These are phyloP conservation scores for Ceratocystis albifundus DNA, from an alignment of 2,329 filamentous ascomycete genomes.

Conservation along the genomic window DNA sequence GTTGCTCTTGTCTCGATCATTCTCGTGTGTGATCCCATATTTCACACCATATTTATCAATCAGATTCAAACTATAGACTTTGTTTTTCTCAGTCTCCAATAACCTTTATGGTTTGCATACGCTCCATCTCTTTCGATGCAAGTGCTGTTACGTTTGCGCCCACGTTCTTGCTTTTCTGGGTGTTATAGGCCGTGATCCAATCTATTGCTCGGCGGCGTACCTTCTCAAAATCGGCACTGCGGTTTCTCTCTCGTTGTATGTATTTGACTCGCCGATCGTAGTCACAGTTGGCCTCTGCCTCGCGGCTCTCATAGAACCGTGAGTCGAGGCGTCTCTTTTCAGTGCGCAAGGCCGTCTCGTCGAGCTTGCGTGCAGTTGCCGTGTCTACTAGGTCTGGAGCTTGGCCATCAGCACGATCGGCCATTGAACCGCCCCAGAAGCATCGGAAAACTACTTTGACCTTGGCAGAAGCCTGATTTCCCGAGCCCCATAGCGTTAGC, in stretches of 20 bases:
- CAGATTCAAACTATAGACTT: background rate
- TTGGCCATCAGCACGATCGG: constrained; percentile 10
- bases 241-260: constrained; percentile 38
- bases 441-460: constrained; percentile 42
- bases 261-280: constrained; percentile 33
- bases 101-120: constrained; percentile 18
- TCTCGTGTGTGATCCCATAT: too few species aligned
- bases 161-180: constrained; percentile 7
- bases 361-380: constrained; percentile 36
- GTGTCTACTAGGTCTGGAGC: constrained; percentile 28
- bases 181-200: constrained; percentile 28
- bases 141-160: background rate
- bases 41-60: too few species aligned
- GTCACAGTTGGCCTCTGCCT: constrained; percentile 38
- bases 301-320: constrained; percentile 33
- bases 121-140: constrained; percentile 14
- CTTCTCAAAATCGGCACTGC: constrained; percentile 40
- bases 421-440: constrained; percentile 45
- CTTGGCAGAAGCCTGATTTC: constrained; percentile 34
- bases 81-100: background rate
- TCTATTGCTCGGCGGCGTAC: constrained; percentile 38
- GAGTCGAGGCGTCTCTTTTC: constrained; percentile 36
- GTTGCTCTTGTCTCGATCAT: background rate
- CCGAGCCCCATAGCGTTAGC: constrained; percentile 56
- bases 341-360: constrained; percentile 37